phyloP scores from a whole-genome alignment of 148 eudicot genomes.

The Chenopodium suecicum region DNA sequence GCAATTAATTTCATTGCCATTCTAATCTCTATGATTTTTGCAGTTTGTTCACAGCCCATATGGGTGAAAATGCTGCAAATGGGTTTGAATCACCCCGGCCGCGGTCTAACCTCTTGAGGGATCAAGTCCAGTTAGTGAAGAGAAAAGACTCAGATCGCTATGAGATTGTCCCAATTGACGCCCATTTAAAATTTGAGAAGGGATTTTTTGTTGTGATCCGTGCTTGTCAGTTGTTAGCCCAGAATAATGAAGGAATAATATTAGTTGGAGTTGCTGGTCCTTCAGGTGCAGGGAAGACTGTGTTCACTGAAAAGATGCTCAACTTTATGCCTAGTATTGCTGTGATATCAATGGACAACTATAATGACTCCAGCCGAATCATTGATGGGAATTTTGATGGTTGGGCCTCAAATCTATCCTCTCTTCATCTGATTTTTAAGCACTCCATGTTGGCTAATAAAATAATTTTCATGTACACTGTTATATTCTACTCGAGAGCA shows the following conservation, averaged over 20 bases:
- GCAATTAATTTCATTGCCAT: not conserved
- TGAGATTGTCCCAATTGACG: slow-evolving; percentile 69
- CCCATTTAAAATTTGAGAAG: slow-evolving; percentile 71
- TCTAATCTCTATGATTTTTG: slow-evolving; percentile 15
- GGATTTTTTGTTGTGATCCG: slow-evolving; percentile 78
- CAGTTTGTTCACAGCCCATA: slow-evolving; percentile 20
- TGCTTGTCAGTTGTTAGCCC: slow-evolving; percentile 80
- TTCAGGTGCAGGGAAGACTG: slow-evolving; percentile 88
- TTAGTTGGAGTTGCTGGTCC: slow-evolving; percentile 90
- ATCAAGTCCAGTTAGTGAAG: slow-evolving; percentile 71
- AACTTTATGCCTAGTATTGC: slow-evolving; percentile 82
- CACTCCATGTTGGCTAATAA: not conserved
- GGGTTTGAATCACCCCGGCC: slow-evolving; percentile 62
- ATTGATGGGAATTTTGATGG: slow-evolving; percentile 91
- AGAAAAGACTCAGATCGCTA: slow-evolving; percentile 64
- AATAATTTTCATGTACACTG: not conserved
- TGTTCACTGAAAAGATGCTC: slow-evolving; percentile 70
- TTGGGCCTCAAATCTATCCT: slow-evolving; percentile 29
- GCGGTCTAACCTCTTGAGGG: slow-evolving; percentile 68
- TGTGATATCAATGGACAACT: slow-evolving; percentile 80
- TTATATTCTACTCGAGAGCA: not conserved
- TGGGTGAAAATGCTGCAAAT: slow-evolving; percentile 46
- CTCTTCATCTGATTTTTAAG: not conserved
- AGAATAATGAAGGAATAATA: slow-evolving; percentile 75
- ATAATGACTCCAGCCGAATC: slow-evolving; percentile 76